These are phyloP conservation scores for Zymoseptoria brevis DNA, from an alignment of 2,329 filamentous ascomycete species.

Conservation along the genomic window DNA sequence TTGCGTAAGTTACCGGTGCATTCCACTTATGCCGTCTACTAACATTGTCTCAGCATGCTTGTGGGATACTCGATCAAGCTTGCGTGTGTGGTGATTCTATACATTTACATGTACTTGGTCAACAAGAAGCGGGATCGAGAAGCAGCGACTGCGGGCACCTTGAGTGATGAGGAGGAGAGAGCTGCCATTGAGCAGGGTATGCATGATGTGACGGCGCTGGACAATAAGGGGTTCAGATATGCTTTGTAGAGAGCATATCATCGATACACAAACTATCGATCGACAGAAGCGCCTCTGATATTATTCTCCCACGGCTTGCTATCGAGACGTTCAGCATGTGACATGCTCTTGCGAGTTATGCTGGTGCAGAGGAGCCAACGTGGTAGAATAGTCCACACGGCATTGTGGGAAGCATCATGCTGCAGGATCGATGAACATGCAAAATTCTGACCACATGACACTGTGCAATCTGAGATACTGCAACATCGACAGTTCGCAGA, in stretches of 20 bases:
- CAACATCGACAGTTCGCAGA: too few relatives aligned
- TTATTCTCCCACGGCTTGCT: background rate
- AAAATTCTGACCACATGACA: too few relatives aligned
- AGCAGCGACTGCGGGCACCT: conserved; percentile 27
- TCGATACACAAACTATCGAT: background rate
- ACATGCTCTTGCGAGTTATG: too few relatives aligned
- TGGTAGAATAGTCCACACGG: too few relatives aligned
- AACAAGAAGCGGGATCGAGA: conserved; percentile 49
- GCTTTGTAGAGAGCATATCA: conserved; percentile 9
- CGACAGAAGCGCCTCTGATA: background rate
- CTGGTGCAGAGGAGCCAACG: too few relatives aligned
- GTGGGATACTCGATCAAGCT: conserved; percentile 50
- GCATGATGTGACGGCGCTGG: conserved; percentile 49
- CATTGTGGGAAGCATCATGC: too few relatives aligned
- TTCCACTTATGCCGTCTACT: background rate
- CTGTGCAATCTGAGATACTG: too few relatives aligned
- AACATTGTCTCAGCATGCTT: conserved; percentile 40
- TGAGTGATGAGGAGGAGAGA: conserved; percentile 38
- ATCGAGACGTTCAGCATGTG: too few relatives aligned
- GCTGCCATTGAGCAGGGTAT: conserved; percentile 49
- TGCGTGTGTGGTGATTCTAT: conserved; percentile 42
- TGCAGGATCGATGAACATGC: too few relatives aligned
- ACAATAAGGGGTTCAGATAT: conserved; percentile 49
- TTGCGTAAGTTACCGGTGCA: conserved; percentile 30
- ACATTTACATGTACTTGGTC: conserved; percentile 47